Evolutionary conservation across 345 rosid genomes (phyloP).

Genomic region (Populus deltoides): DNA sequence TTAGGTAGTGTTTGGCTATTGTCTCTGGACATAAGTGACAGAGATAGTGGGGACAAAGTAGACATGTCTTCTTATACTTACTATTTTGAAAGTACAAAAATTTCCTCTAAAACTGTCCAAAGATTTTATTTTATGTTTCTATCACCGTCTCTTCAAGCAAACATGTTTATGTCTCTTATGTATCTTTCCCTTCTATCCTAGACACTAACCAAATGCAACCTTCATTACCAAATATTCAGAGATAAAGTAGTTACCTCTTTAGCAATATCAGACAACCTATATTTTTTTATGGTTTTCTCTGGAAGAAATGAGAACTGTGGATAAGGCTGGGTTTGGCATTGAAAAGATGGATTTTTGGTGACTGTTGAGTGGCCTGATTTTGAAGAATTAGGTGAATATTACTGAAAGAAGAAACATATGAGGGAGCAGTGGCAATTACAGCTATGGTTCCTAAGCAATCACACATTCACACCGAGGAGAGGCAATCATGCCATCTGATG

Average conservation of each 20-base stretch:
- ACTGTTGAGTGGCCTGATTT: background rate
- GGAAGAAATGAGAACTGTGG: background rate
- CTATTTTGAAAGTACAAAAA: too few relatives aligned
- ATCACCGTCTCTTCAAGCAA: too few relatives aligned
- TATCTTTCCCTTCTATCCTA: too few relatives aligned
- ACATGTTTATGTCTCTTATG: too few relatives aligned
- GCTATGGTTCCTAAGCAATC: background rate
- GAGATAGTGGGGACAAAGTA: too few relatives aligned
- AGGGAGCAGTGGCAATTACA: background rate
- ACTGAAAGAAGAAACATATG: background rate
- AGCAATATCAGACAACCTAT: background rate
- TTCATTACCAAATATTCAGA: background rate
- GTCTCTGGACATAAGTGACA: too few relatives aligned
- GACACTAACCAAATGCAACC: too few relatives aligned
- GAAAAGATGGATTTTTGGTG: background rate
- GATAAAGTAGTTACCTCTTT: background rate
- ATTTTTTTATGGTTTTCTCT: background rate
- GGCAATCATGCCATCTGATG: background rate
- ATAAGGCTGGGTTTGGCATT: background rate
- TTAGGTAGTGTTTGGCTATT: too few relatives aligned
- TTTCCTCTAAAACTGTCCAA: too few relatives aligned
- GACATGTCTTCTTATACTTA: too few relatives aligned
- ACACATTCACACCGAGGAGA: background rate
- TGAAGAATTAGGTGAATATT: background rate
- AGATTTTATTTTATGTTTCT: too few relatives aligned